These are phyloP conservation scores for Fusarium incarnatum DNA, from an alignment of 2,329 filamentous ascomycete genomes.

Conservation along the genomic window DNA sequence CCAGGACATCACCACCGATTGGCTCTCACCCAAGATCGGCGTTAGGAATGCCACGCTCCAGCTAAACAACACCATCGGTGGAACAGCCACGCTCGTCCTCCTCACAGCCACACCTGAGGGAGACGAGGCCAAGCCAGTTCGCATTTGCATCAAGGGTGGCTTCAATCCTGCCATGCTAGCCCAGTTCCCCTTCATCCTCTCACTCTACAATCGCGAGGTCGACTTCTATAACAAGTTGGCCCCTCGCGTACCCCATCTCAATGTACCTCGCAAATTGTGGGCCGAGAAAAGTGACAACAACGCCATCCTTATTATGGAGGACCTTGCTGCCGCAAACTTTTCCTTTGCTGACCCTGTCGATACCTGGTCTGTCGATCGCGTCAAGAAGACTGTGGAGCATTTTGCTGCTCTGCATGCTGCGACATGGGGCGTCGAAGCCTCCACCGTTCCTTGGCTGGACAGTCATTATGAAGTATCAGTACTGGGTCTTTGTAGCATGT, in stretches of 20 bases:
- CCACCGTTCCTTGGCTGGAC: slow-evolving; percentile 14
- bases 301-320: slow-evolving; percentile 20
- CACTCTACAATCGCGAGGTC: slow-evolving; percentile 18
- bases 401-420: slow-evolving; percentile 20
- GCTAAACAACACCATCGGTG: slow-evolving; percentile 11
- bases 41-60: slow-evolving; percentile 17
- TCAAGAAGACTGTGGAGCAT: slow-evolving; percentile 18
- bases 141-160: slow-evolving; percentile 21
- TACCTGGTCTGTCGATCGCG: slow-evolving; percentile 21
- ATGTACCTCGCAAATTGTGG: slow-evolving; percentile 16
- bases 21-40: slow-evolving; percentile 18
- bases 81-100: slow-evolving; percentile 15
- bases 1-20: slow-evolving; percentile 13
- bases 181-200: slow-evolving; percentile 16
- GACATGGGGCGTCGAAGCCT: slow-evolving; percentile 14
- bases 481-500: slow-evolving; percentile 9
- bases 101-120: slow-evolving; percentile 1
- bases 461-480: slow-evolving; percentile 18
- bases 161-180: slow-evolving; percentile 22
- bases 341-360: slow-evolving; percentile 17
- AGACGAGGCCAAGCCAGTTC: neutral
- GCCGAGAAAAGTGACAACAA: slow-evolving; percentile 19
- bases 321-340: slow-evolving; percentile 10
- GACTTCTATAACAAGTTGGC: slow-evolving; percentile 24
- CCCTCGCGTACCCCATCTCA: slow-evolving; percentile 23